Base-by-base conservation (phyloP, 768 basidiomycete genomes). In the Xanthoconium stramineum region DNA sequence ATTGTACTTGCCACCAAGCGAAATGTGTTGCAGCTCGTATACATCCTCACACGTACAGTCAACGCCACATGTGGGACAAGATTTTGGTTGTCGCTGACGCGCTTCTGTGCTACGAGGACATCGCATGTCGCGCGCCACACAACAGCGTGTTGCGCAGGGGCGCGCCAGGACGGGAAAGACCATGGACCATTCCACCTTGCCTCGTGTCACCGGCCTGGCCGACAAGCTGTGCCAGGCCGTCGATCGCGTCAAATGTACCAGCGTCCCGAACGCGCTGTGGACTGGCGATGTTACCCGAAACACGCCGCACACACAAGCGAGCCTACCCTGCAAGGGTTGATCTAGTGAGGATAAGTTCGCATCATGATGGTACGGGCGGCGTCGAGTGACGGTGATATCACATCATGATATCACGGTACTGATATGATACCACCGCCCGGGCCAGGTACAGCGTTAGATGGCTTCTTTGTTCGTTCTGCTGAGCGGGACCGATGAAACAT, bases 41-140 rank as follows among this genome's bases (percentile, higher is more conserved):
- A 11, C 50, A 17, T 35, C 20, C 37, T 43, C 35, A 15, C 24
- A 24, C 24, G 4, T 24, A 24, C 28, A 52, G n/a, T 39, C 29
- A 13, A 32, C 9, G 6, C 14, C 33, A 51, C 53, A 2, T n/a
- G 39, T 35, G 24, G 24, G 19, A 50, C 19, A 19, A 15, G 14
- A 4, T 29, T 15, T 40, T 2, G 14, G 35, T 59, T 35, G 63
- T 56, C 53, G 24, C 24, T 24, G 24, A 24, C 24, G 24, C 24
- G 24, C 4, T 24, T 24, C 24, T 24, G 24, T 24, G 24, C 24
- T 24, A 24, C 24, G 24, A 24, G 24, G 24, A 24, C 24, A 4
- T 24, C 24, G 4, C 24, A 24, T 43, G 44, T 29, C 7, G 15
- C n/a, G 55, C 51, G 65, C 60, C 28, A 52, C 62, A 28, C 33